Base-by-base conservation (phyloP, 176 grass and related monocot species). In the Pharus latifolius region DNA sequence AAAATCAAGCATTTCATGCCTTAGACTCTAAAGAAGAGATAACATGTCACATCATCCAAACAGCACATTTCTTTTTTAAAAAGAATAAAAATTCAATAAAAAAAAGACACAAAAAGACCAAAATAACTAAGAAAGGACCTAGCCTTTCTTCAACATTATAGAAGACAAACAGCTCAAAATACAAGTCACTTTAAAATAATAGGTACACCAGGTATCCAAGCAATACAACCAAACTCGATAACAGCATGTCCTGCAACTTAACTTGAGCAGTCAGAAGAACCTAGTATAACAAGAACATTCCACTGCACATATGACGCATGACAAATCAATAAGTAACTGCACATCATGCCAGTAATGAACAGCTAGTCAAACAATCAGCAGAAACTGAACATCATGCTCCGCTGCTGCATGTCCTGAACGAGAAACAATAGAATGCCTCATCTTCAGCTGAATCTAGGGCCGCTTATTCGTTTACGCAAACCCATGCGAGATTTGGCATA, bases 401-500 rank as follows among this genome's bases (percentile, higher is more conserved):
- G 44, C 16, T 61, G 44, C 46, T 3, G 3, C 23, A 40, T 51
- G 17, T 32, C 17, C 23, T 43, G 75, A 19, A 61, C 50, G 65
- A 40, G 55, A 54, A 46, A 49, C 20, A 77, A 29, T 10, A 20
- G 19, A 11, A 33, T 10, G 43, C 38, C 31, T 70, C 29, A 30
- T 77, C 41, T 45, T 61, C 70, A 61, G 9, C 38, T 73, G 74
- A 17, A 74, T 60, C 63, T 75, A 90, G 10, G 46, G 31, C 37
- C 18, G 52, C 74, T 63, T 88, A 26, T 88, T 78, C 59, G 82
- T 72, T 81, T 96, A 18, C 81, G 84, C 47, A 92, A 75, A 41
- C 95, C 95, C 95, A 98, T 99, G 32, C 95, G 82, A 38, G 90
- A 91, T 86, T 94, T 99, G 28, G 95, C 95, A 76, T 99, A 99